phyloP scores from a whole-genome alignment of 768 basidiomycete species.

The Sporobolomyces roseus region DNA sequence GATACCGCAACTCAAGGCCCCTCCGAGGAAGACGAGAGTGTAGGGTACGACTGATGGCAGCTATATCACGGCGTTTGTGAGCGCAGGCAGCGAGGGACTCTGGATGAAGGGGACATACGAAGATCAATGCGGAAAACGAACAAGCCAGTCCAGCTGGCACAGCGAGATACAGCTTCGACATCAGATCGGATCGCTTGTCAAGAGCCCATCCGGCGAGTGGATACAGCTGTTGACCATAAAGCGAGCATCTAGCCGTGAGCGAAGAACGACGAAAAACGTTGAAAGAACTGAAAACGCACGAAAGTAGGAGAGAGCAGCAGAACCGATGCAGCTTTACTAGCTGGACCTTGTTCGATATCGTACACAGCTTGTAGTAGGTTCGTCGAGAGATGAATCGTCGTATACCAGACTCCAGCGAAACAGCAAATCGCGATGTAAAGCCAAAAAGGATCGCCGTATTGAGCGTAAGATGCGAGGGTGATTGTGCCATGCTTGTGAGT shows the following conservation, averaged over 20 bases:
- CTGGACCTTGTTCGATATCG: neutral
- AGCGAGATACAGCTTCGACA: slow-evolving; percentile 1
- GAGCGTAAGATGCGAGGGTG: neutral
- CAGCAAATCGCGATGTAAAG: slow-evolving; percentile 32
- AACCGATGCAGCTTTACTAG: slow-evolving; percentile 12
- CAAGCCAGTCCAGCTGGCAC: neutral
- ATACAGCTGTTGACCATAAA: slow-evolving; percentile 13
- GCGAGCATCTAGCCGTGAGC: neutral
- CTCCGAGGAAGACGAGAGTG: slow-evolving; percentile 4
- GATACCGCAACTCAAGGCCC: slow-evolving; percentile 12
- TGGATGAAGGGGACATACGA: neutral
- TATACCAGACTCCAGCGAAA: slow-evolving; percentile 40
- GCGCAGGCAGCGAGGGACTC: no score
- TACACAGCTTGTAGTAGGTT: slow-evolving; percentile 27
- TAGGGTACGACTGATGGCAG: slow-evolving; percentile 18
- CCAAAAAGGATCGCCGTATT: slow-evolving; percentile 26
- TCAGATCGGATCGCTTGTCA: slow-evolving; percentile 15
- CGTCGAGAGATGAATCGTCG: slow-evolving; percentile 32
- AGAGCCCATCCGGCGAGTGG: slow-evolving; percentile 19
- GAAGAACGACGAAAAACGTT: neutral
- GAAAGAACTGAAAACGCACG: neutral
- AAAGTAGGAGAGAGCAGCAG: slow-evolving; percentile 11
- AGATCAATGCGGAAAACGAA: neutral
- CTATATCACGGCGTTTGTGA: no score
- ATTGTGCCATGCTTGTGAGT: neutral